Evolutionary conservation across 306 rosid genomes (phyloP), one percentile per base, ranked within the genome.

Genomic region (Trifolium pratense): DNA sequence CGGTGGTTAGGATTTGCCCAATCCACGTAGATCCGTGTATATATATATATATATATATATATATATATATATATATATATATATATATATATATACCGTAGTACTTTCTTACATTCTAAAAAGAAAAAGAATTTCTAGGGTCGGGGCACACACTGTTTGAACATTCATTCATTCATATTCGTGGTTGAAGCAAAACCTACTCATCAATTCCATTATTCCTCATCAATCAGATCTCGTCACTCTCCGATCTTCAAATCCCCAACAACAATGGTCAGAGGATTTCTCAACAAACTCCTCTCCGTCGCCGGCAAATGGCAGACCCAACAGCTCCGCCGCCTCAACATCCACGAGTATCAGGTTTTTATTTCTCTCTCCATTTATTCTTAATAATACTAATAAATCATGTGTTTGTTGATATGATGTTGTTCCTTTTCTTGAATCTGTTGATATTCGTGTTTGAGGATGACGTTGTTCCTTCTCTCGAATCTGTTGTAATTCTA

Each of bases 311-410:
- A 84, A 75, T 91, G 93, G 93, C 99, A 91, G 84, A 96, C 87
- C 53, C 88, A 95, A 72, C 99, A 94, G 84, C 96, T 94, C 86
- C 99, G 99, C 83, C 97, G 96, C 78, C 99, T 94, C 83, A 91
- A 91, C 87, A 82, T 94, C 80, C 99, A 94, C 79, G 99, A 95
- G 84, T 95, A 90, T 69, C 99, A 95, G 99, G 97, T 95, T 20
- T 20, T 42, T 20, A 20, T 7, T n/a, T 59, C 37, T 16, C 21
- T 40, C 13, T 9, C 40, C 10, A 2, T 57, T 23, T 11, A 26
- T 16, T 57, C 2, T 18, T 9, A 17, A 49, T 20, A 9, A 1
- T n/a, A n/a, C n/a, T 6, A 13, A 3, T 14, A 7, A 48, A 68
- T 71, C 62, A 18, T 13, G 10, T 26, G 14, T 48, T 15, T 68